Base-by-base conservation (phyloP, 257 asterid genomes). In the Asclepias syriaca region DNA sequence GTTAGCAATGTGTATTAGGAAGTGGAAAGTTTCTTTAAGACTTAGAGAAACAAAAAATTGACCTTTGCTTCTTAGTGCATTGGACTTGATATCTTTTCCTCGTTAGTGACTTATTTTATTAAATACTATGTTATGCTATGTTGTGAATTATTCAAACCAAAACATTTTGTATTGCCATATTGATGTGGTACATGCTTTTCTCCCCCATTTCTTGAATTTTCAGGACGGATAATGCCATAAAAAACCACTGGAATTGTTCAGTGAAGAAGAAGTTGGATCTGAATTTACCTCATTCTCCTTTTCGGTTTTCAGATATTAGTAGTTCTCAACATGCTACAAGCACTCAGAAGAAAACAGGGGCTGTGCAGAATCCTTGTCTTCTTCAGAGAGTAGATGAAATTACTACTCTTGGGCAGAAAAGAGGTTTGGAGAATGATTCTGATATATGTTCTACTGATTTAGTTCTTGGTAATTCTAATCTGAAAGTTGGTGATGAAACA, bases 191-290 rank as follows among this genome's bases (percentile, higher is more conserved):
- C 27, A 54, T 65, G 61, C 70, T 45, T 39, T 56, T 65, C 39
- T 40, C 53, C 50, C 50, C 58, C 66, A 8, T 37, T 37, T 22
- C 60, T 57, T 74, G 74, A 51, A 55, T 58, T 67, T 60, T 54
- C 84, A 91, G 97, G 91, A 86, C 91, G 21, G 96, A 89, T 72
- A 91, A 89, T 80, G 92, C 91, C 48, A 84, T 91, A 68, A 91
- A 91, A 85, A 91, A 89, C 68, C 92, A 91, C 77, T 91, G 95
- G 96, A 89, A 91, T 80, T 84, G 91, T 79, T 84, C 85, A 15
- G 50, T 80, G 70, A 91, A 82, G 83, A 91, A 85, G 82, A 87
- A 78, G 71, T 77, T 80, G 18, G 85, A 87, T 75, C 76, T 82
- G 46, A 85, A 84, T 78, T 68, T 77, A 46, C 89, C 84, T 55